These are phyloP conservation scores for Suillus tomentosus DNA, from an alignment of 768 basidiomycete species.

Conservation along the genomic window DNA sequence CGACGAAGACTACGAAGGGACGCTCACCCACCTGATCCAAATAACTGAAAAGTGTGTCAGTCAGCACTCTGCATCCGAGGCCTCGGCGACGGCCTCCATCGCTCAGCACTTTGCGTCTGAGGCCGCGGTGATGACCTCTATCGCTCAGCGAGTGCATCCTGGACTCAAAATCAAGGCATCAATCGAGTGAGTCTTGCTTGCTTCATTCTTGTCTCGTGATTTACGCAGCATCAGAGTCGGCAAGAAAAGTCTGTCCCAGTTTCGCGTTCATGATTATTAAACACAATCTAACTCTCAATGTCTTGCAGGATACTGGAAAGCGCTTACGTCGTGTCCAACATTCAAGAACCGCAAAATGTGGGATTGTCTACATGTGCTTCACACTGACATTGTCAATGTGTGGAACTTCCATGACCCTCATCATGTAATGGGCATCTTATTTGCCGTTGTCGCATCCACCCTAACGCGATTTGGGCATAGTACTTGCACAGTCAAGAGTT, in stretches of 20 bases:
- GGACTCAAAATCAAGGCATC: slow-evolving; percentile 7
- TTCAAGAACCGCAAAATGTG: slow-evolving; percentile 4
- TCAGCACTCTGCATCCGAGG: not conserved
- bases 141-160: slow-evolving; percentile 10
- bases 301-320: slow-evolving; percentile 23
- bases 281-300: not conserved
- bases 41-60: not conserved
- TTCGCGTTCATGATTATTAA: slow-evolving; percentile 6
- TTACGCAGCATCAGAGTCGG: not conserved
- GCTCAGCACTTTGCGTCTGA: not conserved
- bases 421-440: not conserved
- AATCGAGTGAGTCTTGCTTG: slow-evolving; percentile 3
- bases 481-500: too few relatives aligned
- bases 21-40: not conserved
- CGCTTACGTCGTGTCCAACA: slow-evolving; percentile 12
- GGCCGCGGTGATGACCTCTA: not conserved
- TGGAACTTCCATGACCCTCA: slow-evolving; percentile 21
- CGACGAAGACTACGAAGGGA: not conserved
- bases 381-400: slow-evolving; percentile 20
- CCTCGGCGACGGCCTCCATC: not conserved
- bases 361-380: slow-evolving; percentile 21
- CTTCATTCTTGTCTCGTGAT: not conserved
- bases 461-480: too few relatives aligned
- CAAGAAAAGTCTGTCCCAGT: slow-evolving; percentile 8
- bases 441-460: too few relatives aligned